phyloP scores from a whole-genome alignment of 495 filamentous ascomycete species.

The Chaetomium fimeti region DNA sequence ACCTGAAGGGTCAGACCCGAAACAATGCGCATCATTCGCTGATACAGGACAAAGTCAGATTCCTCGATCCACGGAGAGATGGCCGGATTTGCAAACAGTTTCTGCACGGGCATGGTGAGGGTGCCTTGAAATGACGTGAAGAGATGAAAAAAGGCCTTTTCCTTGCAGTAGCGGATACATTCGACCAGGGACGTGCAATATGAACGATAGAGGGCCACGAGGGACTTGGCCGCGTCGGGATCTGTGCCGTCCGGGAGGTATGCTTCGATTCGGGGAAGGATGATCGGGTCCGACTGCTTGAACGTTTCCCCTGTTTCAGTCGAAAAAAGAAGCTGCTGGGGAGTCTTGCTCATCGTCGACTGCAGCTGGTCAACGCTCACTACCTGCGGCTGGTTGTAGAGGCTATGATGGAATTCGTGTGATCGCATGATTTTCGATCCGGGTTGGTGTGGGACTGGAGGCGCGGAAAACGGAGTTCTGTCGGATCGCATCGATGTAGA shows the following conservation, averaged over 20 bases:
- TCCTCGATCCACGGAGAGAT: conserved; percentile 91
- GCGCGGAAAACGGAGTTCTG: conserved; percentile 68
- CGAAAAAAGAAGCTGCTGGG: conserved; percentile 66
- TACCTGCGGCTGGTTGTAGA: conserved; percentile 54
- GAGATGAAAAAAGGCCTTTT: conserved; percentile 91
- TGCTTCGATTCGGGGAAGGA: conserved; percentile 71
- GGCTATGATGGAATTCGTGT: conserved; percentile 40
- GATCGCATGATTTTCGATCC: conserved; percentile 30
- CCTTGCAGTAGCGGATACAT: conserved; percentile 90
- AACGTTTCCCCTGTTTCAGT: conserved; percentile 51
- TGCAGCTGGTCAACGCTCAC: conserved; percentile 45
- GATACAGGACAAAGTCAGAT: conserved; percentile 93
- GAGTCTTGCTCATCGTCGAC: conserved; percentile 54
- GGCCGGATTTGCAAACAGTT: conserved; percentile 76
- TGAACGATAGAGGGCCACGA: conserved; percentile 83
- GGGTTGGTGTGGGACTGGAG: conserved; percentile 42
- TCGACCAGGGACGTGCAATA: conserved; percentile 95
- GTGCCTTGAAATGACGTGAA: conserved; percentile 95
- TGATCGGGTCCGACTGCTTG: conserved; percentile 62
- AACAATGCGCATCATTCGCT: conserved; percentile 89
- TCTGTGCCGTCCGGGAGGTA: conserved; percentile 78
- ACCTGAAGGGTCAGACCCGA: conserved; percentile 83
- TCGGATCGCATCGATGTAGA: conserved; percentile 44
- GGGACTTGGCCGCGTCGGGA: conserved; percentile 72
- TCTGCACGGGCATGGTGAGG: conserved; percentile 95